Evolutionary conservation across 2,329 filamentous ascomycete genomes (phyloP).

Genomic region (Aspergillus arachidicola): DNA sequence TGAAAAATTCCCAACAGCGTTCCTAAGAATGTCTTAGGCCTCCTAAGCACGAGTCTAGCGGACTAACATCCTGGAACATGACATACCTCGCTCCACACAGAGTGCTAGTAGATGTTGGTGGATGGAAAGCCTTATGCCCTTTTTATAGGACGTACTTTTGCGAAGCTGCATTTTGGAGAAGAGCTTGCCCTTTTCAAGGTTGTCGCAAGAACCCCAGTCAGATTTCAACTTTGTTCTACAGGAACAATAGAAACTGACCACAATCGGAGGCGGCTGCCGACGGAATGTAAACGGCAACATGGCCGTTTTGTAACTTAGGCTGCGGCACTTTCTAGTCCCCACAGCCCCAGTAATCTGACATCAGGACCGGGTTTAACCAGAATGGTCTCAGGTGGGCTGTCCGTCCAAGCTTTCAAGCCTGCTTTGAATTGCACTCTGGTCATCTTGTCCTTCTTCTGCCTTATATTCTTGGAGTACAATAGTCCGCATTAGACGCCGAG

Average conservation of each 20-base stretch:
- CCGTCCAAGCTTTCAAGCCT: constrained; percentile 36
- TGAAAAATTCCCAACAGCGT: not conserved
- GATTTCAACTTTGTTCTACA: not conserved
- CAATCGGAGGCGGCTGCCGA: not conserved
- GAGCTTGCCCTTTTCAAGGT: not conserved
- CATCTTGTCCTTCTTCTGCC: constrained; percentile 37
- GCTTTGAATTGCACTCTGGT: constrained; percentile 31
- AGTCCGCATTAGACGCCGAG: constrained; percentile 40
- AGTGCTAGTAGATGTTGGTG: not conserved
- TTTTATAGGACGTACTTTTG: not conserved
- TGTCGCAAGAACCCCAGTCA: not conserved
- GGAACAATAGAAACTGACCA: not conserved
- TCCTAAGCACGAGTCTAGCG: not conserved
- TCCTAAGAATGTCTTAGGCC: not conserved
- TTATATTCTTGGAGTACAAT: constrained; percentile 40
- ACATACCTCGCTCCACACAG: not conserved
- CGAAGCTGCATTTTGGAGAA: not conserved
- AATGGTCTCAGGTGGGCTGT: constrained; percentile 33
- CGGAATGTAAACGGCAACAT: not conserved
- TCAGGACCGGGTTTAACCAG: not conserved
- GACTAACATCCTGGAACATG: not conserved
- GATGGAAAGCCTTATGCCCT: not conserved
- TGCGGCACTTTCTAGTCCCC: not conserved
- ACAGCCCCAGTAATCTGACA: not conserved
- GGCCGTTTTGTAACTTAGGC: not conserved